These are phyloP conservation scores for Saturnispora sekii DNA, from an alignment of 805 yeast genomes.

Conservation along the genomic window DNA sequence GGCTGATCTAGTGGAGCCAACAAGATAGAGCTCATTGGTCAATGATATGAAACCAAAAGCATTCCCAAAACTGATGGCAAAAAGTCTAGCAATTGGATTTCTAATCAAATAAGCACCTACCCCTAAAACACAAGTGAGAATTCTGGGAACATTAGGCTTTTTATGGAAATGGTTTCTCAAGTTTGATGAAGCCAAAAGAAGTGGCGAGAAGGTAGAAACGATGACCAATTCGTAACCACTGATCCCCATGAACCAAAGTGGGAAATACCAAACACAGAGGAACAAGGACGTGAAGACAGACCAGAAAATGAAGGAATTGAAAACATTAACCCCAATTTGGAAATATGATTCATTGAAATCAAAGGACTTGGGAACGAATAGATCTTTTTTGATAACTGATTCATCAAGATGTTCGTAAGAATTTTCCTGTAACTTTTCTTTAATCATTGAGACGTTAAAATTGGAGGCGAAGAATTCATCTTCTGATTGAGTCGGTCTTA, in stretches of 20 bases:
- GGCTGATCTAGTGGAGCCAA: constrained; percentile 25
- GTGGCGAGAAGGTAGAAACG: constrained; percentile 47
- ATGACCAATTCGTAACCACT: constrained; percentile 85
- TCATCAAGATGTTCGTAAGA: background rate
- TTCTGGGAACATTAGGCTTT: constrained; percentile 46
- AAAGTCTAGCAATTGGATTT: constrained; percentile 61
- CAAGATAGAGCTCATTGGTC: constrained; percentile 39
- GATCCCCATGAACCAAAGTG: constrained; percentile 96
- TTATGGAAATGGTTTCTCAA: constrained; percentile 29
- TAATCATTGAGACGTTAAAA: constrained; percentile 13
- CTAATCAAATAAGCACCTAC: constrained; percentile 64
- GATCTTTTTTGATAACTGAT: background rate
- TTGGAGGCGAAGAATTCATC: constrained; percentile 21
- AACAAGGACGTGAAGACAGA: constrained; percentile 71
- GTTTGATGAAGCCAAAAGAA: constrained; percentile 21
- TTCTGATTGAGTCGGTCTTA: constrained; percentile 20
- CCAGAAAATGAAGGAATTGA: constrained; percentile 80
- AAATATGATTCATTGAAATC: constrained; percentile 20
- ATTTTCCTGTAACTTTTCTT: background rate
- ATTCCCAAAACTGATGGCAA: constrained; percentile 57
- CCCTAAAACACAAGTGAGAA: constrained; percentile 51
- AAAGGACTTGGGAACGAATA: constrained; percentile 16
- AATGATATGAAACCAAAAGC: constrained; percentile 53
- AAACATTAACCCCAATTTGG: constrained; percentile 34
- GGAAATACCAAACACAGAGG: constrained; percentile 92